Percentiles rank a stretch among this genome's conserved stretches.
phyloP scores from a whole-genome alignment of 2,329 filamentous ascomycete genomes.

The Penicillium sp. region DNA sequence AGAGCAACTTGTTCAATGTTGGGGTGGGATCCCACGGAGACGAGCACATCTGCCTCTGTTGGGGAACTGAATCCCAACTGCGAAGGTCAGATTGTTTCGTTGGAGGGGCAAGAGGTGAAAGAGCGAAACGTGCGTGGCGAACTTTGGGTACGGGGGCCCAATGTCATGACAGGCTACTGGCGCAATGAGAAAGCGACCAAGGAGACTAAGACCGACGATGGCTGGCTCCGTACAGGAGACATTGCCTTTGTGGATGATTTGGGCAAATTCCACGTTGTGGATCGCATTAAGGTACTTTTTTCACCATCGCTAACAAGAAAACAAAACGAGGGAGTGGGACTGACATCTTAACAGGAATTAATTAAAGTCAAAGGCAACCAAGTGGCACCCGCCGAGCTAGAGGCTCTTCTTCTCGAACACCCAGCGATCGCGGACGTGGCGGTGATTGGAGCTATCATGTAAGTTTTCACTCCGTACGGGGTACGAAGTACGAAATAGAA shows the following conservation, averaged over 20 bases:
- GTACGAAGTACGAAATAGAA: no score
- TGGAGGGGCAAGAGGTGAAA: slow-evolving; percentile 48
- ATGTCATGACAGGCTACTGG: slow-evolving; percentile 77
- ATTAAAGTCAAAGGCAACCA: slow-evolving; percentile 65
- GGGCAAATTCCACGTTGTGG: slow-evolving; percentile 66
- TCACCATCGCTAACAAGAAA: neutral
- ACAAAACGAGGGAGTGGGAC: neutral
- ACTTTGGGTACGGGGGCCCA: slow-evolving; percentile 72
- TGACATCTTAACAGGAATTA: slow-evolving; percentile 47
- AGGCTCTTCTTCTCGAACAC: slow-evolving; percentile 59
- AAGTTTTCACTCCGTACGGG: slow-evolving; percentile 21
- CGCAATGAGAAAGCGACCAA: slow-evolving; percentile 66
- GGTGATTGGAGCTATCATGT: slow-evolving; percentile 64
- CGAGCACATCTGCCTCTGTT: slow-evolving; percentile 53
- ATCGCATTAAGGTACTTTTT: slow-evolving; percentile 66
- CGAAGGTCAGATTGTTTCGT: slow-evolving; percentile 65
- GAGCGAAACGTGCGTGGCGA: slow-evolving; percentile 63
- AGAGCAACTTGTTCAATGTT: slow-evolving; percentile 68
- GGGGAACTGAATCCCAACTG: slow-evolving; percentile 68
- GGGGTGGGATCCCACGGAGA: slow-evolving; percentile 61
- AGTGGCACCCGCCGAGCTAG: slow-evolving; percentile 62
- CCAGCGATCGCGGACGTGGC: slow-evolving; percentile 63
- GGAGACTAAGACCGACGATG: slow-evolving; percentile 62
- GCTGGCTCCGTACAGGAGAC: slow-evolving; percentile 73
- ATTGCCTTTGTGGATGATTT: slow-evolving; percentile 63